These are phyloP conservation scores for Nadsonia fulvescens DNA, from an alignment of 805 yeast species.

Conservation along the genomic window DNA sequence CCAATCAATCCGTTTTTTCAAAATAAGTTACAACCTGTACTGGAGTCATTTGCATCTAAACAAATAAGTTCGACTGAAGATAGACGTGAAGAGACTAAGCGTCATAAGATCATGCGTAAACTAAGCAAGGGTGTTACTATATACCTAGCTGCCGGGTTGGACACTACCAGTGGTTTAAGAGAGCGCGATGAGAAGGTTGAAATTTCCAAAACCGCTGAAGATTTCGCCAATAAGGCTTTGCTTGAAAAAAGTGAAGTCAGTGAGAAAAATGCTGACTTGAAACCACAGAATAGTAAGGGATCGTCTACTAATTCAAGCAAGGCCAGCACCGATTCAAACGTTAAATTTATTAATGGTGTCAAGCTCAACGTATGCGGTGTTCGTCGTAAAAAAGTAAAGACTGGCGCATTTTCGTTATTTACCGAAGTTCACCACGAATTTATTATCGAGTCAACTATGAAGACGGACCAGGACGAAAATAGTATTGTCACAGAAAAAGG, in stretches of 20 bases:
- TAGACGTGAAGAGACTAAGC: conserved; percentile 56
- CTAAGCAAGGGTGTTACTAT: conserved; percentile 41
- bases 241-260: neutral
- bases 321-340: no score
- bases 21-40: conserved; percentile 58
- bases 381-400: conserved; percentile 17
- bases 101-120: conserved; percentile 42
- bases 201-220: no score
- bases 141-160: conserved; percentile 56
- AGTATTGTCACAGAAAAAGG: no score
- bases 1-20: conserved; percentile 59
- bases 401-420: no score
- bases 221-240: conserved; percentile 8
- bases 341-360: conserved; percentile 39
- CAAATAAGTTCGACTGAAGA: conserved; percentile 58
- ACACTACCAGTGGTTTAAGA: conserved; percentile 35
- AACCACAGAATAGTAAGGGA: no score
- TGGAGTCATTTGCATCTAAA: conserved; percentile 59
- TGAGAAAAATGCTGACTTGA: no score
- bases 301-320: no score
- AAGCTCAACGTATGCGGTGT: conserved; percentile 58
- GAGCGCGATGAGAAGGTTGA: conserved; percentile 37
- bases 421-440: conserved; percentile 17
- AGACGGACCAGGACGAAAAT: conserved; percentile 12
- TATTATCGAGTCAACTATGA: conserved; percentile 14